A percentile compares a stretch with the other conserved stretches of the same genome.
Conservation (phyloP, 2,329 filamentous ascomycete genomes). For the Trichoderma endophyticum region DNA sequence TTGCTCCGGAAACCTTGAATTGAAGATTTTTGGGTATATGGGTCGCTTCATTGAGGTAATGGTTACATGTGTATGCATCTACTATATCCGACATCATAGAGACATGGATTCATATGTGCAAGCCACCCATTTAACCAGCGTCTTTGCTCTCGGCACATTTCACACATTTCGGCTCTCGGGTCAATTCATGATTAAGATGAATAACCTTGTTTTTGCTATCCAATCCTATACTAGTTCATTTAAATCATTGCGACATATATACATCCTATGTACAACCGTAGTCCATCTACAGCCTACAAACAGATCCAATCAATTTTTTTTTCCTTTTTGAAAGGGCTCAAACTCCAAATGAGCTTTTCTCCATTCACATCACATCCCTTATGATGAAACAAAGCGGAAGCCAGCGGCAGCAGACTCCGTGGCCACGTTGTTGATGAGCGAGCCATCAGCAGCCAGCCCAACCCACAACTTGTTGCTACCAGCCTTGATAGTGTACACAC, state of each 20-base stretch:
- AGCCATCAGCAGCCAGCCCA: constrained; percentile 22
- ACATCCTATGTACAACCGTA: background rate
- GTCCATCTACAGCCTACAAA: background rate
- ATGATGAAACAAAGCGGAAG: constrained; percentile 18
- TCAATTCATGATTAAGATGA: background rate
- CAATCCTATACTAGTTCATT: background rate
- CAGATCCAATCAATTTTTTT: background rate
- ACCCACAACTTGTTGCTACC: constrained; percentile 25
- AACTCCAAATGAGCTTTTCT: background rate
- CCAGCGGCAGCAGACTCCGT: constrained; percentile 21
- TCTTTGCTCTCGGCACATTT: background rate
- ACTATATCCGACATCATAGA: no score
- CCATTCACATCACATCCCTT: background rate
- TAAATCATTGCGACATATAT: background rate
- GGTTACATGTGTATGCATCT: no score
- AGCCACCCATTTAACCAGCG: background rate
- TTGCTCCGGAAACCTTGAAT: background rate
- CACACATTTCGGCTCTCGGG: background rate
- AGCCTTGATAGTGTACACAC: constrained; percentile 27
- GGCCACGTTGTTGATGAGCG: constrained; percentile 23
- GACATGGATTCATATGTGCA: no score
- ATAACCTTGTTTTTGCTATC: background rate
- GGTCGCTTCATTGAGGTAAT: no score
- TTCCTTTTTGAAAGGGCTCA: background rate
- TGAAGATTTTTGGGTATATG: background rate